Evolutionary conservation across 495 filamentous ascomycete species (phyloP).

Genomic region (Beverwykella pulmonaria): DNA sequence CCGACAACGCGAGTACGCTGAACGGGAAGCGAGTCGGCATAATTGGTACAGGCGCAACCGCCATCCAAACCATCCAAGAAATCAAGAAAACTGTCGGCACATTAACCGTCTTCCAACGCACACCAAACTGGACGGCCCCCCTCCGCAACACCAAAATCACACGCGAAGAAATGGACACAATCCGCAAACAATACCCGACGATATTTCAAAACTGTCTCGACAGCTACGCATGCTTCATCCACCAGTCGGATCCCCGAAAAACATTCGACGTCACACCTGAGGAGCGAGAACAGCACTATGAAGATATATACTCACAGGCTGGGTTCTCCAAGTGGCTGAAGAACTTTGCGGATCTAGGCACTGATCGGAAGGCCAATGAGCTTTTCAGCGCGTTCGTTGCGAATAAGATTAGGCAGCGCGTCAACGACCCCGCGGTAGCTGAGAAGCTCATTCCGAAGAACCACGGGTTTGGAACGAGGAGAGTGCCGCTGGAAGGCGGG

Average conservation of each 20-base stretch:
- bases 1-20: background rate
- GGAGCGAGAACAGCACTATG: conserved; percentile 37
- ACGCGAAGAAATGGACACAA: background rate
- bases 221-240: background rate
- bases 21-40: conserved; percentile 11
- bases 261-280: conserved; percentile 5
- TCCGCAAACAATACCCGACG: background rate
- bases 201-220: background rate
- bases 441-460: conserved; percentile 43
- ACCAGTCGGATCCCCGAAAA: conserved; percentile 1
- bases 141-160: background rate
- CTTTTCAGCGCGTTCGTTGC: conserved; percentile 41
- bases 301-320: conserved; percentile 40
- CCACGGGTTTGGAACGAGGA: conserved; percentile 38
- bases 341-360: conserved; percentile 43
- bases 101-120: conserved; percentile 17
- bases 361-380: conserved; percentile 40
- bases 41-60: conserved; percentile 19
- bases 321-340: conserved; percentile 43
- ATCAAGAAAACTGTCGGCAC: background rate
- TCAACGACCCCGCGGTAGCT: conserved; percentile 40
- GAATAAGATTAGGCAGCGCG: conserved; percentile 40
- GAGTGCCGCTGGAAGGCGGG: conserved; percentile 41
- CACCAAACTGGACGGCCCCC: conserved; percentile 5
- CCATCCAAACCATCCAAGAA: conserved; percentile 13